Conservation (phyloP, 495 filamentous ascomycete genomes). For the Immersiella caudata region DNA sequence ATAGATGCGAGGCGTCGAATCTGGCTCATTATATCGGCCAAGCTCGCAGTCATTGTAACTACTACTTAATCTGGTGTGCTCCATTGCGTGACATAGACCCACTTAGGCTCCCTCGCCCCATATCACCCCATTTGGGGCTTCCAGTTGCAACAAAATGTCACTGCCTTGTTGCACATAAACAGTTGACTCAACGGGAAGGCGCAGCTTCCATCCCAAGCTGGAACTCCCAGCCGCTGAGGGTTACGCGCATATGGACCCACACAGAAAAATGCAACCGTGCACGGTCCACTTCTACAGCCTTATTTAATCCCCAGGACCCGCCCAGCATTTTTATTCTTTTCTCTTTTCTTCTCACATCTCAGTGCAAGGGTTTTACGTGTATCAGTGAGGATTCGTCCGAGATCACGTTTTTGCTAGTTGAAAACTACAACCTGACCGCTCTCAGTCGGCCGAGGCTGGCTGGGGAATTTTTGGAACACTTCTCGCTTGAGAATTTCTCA, state of each 20-base stretch:
- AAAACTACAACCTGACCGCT: conserved; percentile 60
- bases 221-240: not conserved
- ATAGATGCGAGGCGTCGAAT: conserved; percentile 11
- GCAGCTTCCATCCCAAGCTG: not conserved
- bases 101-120: too few relatives aligned
- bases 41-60: not conserved
- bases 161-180: too few relatives aligned
- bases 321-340: conserved; percentile 11
- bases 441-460: conserved; percentile 30
- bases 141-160: too few relatives aligned
- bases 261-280: not conserved
- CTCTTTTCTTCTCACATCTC: conserved; percentile 35
- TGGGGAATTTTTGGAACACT: conserved; percentile 36
- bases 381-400: conserved; percentile 61
- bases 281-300: not conserved
- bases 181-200: not conserved
- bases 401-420: conserved; percentile 61
- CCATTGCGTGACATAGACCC: too few relatives aligned
- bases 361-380: conserved; percentile 53
- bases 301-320: not conserved
- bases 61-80: not conserved
- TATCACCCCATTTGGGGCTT: too few relatives aligned
- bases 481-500: conserved; percentile 18
- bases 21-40: not conserved
- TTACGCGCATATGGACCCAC: not conserved